Conservation (phyloP, 2,329 filamentous ascomycete genomes). For the Tolypocladium nubicola region DNA sequence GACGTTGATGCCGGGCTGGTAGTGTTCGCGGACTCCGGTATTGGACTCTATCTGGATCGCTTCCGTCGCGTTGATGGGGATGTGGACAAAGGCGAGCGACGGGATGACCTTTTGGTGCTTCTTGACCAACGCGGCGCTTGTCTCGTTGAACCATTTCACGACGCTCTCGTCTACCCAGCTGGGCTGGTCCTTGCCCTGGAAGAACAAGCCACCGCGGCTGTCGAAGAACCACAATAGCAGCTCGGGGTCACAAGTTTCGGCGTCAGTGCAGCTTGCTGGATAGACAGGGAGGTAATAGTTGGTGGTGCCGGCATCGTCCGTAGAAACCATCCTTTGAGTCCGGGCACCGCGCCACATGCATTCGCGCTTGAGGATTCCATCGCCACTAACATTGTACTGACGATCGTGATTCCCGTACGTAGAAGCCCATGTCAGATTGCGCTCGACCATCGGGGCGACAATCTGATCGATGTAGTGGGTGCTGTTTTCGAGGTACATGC, state of each 20-base stretch:
- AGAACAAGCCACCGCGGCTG: constrained; percentile 46
- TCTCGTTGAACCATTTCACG: constrained; percentile 32
- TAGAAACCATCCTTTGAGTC: constrained; percentile 28
- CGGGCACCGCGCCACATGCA: constrained; percentile 24
- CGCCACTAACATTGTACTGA: constrained; percentile 44
- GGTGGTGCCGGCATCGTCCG: constrained; percentile 25
- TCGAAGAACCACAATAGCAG: constrained; percentile 65
- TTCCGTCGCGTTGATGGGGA: constrained; percentile 31
- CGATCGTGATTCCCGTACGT: constrained; percentile 66
- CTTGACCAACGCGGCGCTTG: constrained; percentile 10
- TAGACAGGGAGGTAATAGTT: constrained; percentile 39
- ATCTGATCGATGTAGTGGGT: constrained; percentile 49
- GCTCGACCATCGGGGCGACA: constrained; percentile 44
- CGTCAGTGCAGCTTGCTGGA: constrained; percentile 17
- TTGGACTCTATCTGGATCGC: constrained; percentile 23
- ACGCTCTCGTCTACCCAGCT: constrained; percentile 35
- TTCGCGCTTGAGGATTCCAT: constrained; percentile 31
- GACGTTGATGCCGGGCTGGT: constrained; percentile 34
- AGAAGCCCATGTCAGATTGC: constrained; percentile 50
- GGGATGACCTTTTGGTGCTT: constrained; percentile 24
- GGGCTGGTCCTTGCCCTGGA: constrained; percentile 27
- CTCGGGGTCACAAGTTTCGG: constrained; percentile 22
- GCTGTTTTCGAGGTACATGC: constrained; percentile 40
- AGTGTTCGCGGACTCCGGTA: constrained; percentile 19
- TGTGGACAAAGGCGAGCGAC: constrained; percentile 38